Percentiles rank a stretch among this genome's conserved stretches.
phyloP scores from a whole-genome alignment of 2,329 filamentous ascomycete genomes.

The Pezicula radicicola region DNA sequence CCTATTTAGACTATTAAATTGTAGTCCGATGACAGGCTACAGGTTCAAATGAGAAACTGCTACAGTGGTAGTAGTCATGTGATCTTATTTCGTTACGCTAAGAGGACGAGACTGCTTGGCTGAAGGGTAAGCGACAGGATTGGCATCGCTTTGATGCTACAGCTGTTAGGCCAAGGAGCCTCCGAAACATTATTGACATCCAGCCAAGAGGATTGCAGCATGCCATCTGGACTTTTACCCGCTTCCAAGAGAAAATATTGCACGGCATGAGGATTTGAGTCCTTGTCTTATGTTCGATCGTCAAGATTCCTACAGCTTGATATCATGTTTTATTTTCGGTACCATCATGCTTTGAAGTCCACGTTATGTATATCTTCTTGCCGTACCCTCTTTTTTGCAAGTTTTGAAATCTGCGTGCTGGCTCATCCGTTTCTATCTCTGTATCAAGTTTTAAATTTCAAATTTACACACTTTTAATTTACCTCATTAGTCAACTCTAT shows the following conservation, averaged over 20 bases:
- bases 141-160: not conserved
- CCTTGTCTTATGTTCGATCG: too few relatives aligned
- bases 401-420: not conserved
- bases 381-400: not conserved
- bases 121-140: too few relatives aligned
- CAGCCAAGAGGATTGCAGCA: not conserved
- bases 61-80: too few relatives aligned
- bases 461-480: not conserved
- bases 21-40: too few relatives aligned
- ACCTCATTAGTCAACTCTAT: not conserved
- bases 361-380: not conserved
- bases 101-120: too few relatives aligned
- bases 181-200: not conserved
- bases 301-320: not conserved
- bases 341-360: too few relatives aligned
- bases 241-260: too few relatives aligned
- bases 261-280: too few relatives aligned
- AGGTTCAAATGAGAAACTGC: too few relatives aligned
- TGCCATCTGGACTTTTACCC: not conserved
- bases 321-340: not conserved
- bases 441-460: not conserved
- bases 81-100: too few relatives aligned
- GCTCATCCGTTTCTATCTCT: not conserved
- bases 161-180: not conserved
- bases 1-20: too few relatives aligned